Evolutionary conservation across 441 rosid genomes (phyloP).

Genomic region (Adansonia madagascariensis): DNA sequence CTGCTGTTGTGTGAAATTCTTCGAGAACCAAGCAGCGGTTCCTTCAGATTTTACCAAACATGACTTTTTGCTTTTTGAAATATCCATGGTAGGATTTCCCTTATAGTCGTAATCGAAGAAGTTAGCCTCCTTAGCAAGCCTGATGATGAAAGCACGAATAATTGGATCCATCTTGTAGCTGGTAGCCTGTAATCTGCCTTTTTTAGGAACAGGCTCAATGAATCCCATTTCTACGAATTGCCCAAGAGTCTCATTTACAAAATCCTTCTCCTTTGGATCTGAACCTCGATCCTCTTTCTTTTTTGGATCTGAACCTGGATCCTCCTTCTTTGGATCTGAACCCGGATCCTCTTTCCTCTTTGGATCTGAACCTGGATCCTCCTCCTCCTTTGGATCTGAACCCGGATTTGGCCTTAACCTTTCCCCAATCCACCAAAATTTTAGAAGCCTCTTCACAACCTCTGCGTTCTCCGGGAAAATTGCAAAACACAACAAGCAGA

Average conservation of each 20-base stretch:
- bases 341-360: no score
- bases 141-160: constrained; percentile 36
- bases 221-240: constrained; percentile 30
- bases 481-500: constrained; percentile 43
- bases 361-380: no score
- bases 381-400: not conserved
- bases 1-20: not conserved
- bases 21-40: not conserved
- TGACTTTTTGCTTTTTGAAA: not conserved
- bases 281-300: no score
- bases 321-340: no score
- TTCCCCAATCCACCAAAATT: constrained; percentile 59
- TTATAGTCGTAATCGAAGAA: constrained; percentile 12
- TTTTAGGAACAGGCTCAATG: constrained; percentile 34
- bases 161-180: constrained; percentile 45
- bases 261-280: not conserved
- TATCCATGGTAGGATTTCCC: constrained; percentile 22
- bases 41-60: constrained; percentile 36
- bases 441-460: constrained; percentile 47
- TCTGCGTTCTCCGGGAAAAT: constrained; percentile 48
- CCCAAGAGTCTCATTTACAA: constrained; percentile 27
- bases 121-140: no score
- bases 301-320: no score
- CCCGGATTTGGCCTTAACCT: not conserved
- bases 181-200: not conserved